A percentile compares a stretch with the other conserved stretches of the same genome.
phyloP scores from a whole-genome alignment of 306 rosid genomes.

The Luffa aegyptiaca region DNA sequence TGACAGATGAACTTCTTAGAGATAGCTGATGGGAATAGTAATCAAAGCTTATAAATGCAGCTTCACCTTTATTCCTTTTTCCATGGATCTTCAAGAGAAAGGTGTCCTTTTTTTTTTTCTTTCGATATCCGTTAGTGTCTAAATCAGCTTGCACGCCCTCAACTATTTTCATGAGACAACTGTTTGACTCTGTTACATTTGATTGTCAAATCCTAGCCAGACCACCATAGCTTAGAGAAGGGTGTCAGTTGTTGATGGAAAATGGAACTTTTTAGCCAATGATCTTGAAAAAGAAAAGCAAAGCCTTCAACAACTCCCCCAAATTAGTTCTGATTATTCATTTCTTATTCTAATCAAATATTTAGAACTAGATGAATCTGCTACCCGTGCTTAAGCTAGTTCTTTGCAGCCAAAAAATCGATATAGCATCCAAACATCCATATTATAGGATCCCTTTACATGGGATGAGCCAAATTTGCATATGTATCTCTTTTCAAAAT shows the following conservation, averaged over 20 bases:
- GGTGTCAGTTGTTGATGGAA: background rate
- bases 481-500: background rate
- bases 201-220: too few relatives aligned
- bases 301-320: background rate
- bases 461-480: background rate
- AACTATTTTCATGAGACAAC: too few relatives aligned
- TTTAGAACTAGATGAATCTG: background rate
- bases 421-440: background rate
- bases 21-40: background rate
- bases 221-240: background rate
- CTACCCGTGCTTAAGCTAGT: background rate
- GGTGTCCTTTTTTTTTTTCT: too few relatives aligned
- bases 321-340: background rate
- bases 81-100: background rate
- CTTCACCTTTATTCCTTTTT: background rate
- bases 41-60: background rate
- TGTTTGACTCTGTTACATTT: too few relatives aligned
- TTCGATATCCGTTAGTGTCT: too few relatives aligned
- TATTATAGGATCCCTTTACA: background rate
- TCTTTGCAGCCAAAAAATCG: background rate
- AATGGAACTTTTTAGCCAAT: background rate
- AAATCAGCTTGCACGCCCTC: too few relatives aligned
- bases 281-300: background rate
- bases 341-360: background rate
- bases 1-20: background rate